phyloP scores from a whole-genome alignment of 495 filamentous ascomycete species.

The Bombardia bombarda region DNA sequence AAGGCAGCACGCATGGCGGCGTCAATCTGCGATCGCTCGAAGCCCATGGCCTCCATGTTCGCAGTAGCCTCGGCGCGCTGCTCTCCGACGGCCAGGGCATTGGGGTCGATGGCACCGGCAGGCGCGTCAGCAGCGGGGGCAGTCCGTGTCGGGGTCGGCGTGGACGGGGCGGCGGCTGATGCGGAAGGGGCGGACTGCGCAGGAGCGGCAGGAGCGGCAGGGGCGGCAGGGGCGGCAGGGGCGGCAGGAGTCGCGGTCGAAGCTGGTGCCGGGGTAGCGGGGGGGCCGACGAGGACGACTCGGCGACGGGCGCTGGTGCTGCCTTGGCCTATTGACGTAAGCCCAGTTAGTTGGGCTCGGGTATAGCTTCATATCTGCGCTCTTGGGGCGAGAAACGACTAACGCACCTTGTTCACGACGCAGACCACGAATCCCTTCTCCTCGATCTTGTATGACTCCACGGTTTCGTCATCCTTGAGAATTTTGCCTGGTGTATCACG shows the following conservation, averaged over 20 bases:
- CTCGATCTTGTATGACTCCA: conserved; percentile 94
- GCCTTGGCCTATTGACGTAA: conserved; percentile 23
- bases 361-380: too few species aligned
- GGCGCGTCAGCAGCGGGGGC: conserved; percentile 30
- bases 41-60: conserved; percentile 98
- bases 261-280: conserved; percentile 65
- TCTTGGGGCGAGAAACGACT: too few species aligned
- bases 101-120: conserved; percentile 52
- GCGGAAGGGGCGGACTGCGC: conserved; percentile 44
- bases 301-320: conserved; percentile 55
- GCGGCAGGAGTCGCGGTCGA: conserved; percentile 49
- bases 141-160: conserved; percentile 45
- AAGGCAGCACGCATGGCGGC: conserved; percentile 92
- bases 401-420: conserved; percentile 85
- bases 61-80: conserved; percentile 77
- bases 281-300: conserved; percentile 44
- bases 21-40: conserved; percentile 76
- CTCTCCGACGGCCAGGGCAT: conserved; percentile 72
- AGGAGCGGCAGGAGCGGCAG: conserved; percentile 51
- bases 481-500: conserved; percentile 67
- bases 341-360: neutral
- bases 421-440: conserved; percentile 99
- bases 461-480: conserved; percentile 89
- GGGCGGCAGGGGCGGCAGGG: conserved; percentile 44
- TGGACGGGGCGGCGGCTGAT: conserved; percentile 65